A percentile compares a stretch with the other conserved stretches of the same genome.
Evolutionary conservation across 192 early-diverging fungal genomes (phyloP).

Genomic region (Entrophospora sp.): DNA sequence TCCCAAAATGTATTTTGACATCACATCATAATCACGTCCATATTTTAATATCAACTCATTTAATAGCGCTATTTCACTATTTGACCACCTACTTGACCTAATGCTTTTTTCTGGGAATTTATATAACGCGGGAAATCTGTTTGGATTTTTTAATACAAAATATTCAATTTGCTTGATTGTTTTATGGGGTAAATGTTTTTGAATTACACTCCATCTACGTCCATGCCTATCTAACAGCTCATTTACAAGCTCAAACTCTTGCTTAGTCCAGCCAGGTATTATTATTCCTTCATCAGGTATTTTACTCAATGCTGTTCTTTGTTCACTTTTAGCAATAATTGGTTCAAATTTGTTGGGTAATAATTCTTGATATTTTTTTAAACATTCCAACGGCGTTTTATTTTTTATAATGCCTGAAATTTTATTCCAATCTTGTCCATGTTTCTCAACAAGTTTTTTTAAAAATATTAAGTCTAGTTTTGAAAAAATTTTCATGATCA

Average conservation of each 20-base stretch:
- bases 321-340: neutral
- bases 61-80: neutral
- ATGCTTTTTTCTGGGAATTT: neutral
- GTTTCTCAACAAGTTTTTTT: neutral
- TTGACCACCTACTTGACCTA: neutral
- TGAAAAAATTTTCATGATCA: neutral
- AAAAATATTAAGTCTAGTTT: constrained; percentile 5
- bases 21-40: neutral
- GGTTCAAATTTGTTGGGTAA: neutral
- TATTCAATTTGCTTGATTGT: neutral
- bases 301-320: neutral
- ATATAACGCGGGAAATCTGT: neutral
- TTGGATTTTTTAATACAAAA: neutral
- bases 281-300: neutral
- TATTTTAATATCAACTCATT: constrained; percentile 1
- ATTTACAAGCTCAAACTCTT: neutral
- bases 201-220: neutral
- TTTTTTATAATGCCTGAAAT: neutral
- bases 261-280: neutral
- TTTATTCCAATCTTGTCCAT: constrained; percentile 6
- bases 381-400: neutral
- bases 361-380: neutral
- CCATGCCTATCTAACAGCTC: neutral
- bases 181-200: neutral
- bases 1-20: neutral